phyloP scores from a whole-genome alignment of 1,284 basidiomycete species.

The Cystobasidiaceae sp. region DNA sequence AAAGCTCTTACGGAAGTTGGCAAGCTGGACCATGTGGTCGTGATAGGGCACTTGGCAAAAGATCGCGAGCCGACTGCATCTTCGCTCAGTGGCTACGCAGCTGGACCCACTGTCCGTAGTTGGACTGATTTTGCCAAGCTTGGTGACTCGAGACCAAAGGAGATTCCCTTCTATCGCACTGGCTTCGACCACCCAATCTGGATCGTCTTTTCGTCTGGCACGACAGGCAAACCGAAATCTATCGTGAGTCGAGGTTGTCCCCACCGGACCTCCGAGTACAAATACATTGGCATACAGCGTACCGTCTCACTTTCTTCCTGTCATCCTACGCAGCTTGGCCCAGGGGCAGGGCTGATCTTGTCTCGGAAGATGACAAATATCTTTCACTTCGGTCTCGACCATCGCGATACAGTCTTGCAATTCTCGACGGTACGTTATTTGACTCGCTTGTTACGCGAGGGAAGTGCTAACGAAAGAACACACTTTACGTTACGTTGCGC shows the following conservation, averaged over 20 bases:
- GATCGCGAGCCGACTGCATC: slow-evolving; percentile 37
- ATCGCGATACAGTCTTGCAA: slow-evolving; percentile 42
- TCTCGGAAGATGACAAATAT: slow-evolving; percentile 36
- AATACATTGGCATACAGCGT: neutral
- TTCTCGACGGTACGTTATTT: slow-evolving; percentile 41
- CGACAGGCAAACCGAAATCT: slow-evolving; percentile 48
- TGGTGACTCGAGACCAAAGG: slow-evolving; percentile 23
- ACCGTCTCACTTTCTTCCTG: neutral
- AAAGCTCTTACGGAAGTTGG: slow-evolving; percentile 35
- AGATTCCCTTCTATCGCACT: slow-evolving; percentile 40
- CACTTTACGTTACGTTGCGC: neutral
- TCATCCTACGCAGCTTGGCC: slow-evolving; percentile 10
- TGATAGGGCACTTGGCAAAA: slow-evolving; percentile 41
- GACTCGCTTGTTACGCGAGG: no score
- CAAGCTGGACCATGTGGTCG: slow-evolving; percentile 41
- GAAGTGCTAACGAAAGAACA: neutral
- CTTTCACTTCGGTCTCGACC: slow-evolving; percentile 38
- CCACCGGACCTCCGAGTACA: slow-evolving; percentile 39
- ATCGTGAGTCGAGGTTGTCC: slow-evolving; percentile 38
- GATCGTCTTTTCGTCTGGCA: slow-evolving; percentile 46
- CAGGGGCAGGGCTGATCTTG: slow-evolving; percentile 21
- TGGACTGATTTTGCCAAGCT: slow-evolving; percentile 33
- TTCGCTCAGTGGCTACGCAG: slow-evolving; percentile 29
- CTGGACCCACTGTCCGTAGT: slow-evolving; percentile 28
- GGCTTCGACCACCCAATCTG: slow-evolving; percentile 42